phyloP scores from a whole-genome alignment of 2,329 filamentous ascomycete genomes.

The Paramyrothecium sp. region DNA sequence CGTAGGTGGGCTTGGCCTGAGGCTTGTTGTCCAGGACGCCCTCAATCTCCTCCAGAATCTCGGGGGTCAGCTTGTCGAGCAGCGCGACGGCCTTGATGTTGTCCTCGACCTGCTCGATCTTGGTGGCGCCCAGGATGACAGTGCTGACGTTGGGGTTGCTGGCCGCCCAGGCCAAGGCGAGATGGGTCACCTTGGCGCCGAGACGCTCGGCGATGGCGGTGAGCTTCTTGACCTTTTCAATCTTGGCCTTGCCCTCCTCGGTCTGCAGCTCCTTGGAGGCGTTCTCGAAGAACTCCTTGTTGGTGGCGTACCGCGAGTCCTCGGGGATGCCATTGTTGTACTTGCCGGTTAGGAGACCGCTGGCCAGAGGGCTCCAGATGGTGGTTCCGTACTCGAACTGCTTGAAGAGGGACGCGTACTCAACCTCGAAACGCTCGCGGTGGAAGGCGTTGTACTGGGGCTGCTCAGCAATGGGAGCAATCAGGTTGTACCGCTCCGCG shows the following conservation, averaged over 20 bases:
- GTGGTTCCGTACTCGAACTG: slow-evolving; percentile 59
- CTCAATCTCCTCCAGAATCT: slow-evolving; percentile 19
- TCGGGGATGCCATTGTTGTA: slow-evolving; percentile 59
- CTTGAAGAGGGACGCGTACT: slow-evolving; percentile 59
- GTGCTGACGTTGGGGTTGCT: slow-evolving; percentile 26
- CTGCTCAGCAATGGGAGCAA: slow-evolving; percentile 65
- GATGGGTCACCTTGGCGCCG: slow-evolving; percentile 18
- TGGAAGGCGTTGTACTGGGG: slow-evolving; percentile 64
- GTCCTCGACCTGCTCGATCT: slow-evolving; percentile 21
- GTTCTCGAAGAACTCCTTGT: slow-evolving; percentile 18
- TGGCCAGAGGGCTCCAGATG: slow-evolving; percentile 55
- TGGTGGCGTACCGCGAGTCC: slow-evolving; percentile 51
- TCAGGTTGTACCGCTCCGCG: slow-evolving; percentile 58
- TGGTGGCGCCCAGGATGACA: slow-evolving; percentile 24
- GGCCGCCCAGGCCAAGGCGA: slow-evolving; percentile 20
- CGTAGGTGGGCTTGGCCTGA: slow-evolving; percentile 7
- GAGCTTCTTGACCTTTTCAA: slow-evolving; percentile 22
- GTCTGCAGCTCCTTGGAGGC: slow-evolving; percentile 10
- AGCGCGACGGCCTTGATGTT: slow-evolving; percentile 19
- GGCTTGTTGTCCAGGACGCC: slow-evolving; percentile 19
- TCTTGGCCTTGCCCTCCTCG: slow-evolving; percentile 20
- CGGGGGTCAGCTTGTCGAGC: slow-evolving; percentile 16
- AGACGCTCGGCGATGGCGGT: slow-evolving; percentile 19
- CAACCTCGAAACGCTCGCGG: slow-evolving; percentile 60
- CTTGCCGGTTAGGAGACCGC: slow-evolving; percentile 62